Evolutionary conservation across 345 rosid species (phyloP), one percentile per base, ranked within the genome.

Genomic region (Populus ilicifolia): DNA sequence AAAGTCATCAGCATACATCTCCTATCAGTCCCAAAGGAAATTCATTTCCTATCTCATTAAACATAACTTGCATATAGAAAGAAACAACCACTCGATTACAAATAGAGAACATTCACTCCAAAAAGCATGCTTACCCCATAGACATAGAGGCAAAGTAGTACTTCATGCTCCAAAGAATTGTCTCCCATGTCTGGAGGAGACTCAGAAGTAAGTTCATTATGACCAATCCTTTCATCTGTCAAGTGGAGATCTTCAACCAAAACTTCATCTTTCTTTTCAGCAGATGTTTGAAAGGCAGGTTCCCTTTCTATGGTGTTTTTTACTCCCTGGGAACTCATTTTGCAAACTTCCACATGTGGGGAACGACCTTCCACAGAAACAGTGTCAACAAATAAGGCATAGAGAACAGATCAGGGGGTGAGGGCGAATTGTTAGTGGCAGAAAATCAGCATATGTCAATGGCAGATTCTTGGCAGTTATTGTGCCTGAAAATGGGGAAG

Each of bases 301-400:
- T 83, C 88, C 38, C 18, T 81, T 71, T 77, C 69, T 44, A 69
- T 59, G 33, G 65, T 80, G 69, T 85, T 84, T 75, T 85, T 75
- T 21, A 52, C 76, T 48, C 86, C 88, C 23, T 84, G 71, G 67
- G 88, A 79, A 46, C 84, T 85, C 76, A 88, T 71, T 84, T 87
- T 90, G 76, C 89, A 88, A 80, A 91, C 87, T 84, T 93, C 97
- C 61, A 89, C 84, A 39, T 83, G 79, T 56, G 95, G 97, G 25
- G 79, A 70, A 71, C 85, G 88, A 62, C 97, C 97, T 94, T 87
- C 69, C 52, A 70, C 80, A 79, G 66, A 43, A 75, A 69, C 56
- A 81, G 70, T 44, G 68, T 81, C 67, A 75, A 52, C 50, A 73
- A 71, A 69, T 35, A 17, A 50, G 62, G 62, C 25, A 65, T 74